These are phyloP conservation scores for Kazachstania viticola DNA, from an alignment of 805 yeast species.

Conservation along the genomic window DNA sequence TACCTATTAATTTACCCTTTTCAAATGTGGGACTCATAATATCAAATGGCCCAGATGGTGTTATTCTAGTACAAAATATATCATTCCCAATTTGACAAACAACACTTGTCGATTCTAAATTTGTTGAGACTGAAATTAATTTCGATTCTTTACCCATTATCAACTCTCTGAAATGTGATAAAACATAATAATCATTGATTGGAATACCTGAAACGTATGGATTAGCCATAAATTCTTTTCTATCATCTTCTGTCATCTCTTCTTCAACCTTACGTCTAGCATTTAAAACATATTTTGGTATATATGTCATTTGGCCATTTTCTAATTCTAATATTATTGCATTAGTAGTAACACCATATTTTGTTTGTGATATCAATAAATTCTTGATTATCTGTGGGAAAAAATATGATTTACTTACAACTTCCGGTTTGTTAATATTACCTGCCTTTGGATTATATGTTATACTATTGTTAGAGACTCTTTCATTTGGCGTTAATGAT, in stretches of 20 bases:
- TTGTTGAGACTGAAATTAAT: constrained; percentile 44
- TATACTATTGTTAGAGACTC: constrained; percentile 18
- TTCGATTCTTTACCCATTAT: constrained; percentile 20
- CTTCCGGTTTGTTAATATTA: constrained; percentile 32
- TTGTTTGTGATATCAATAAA: constrained; percentile 45
- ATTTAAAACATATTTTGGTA: constrained; percentile 62
- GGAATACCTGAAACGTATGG: constrained; percentile 58
- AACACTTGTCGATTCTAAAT: constrained; percentile 71
- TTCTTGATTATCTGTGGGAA: constrained; percentile 47
- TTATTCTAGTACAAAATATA: constrained; percentile 61
- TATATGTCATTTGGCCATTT: constrained; percentile 48
- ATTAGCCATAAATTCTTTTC: constrained; percentile 43
- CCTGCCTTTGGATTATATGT: constrained; percentile 10
- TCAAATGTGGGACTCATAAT: constrained; percentile 57
- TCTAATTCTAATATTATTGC: constrained; percentile 48
- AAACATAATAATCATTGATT: constrained; percentile 35
- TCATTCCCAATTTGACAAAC: constrained; percentile 60
- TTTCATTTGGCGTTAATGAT: constrained; percentile 41
- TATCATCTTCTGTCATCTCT: constrained; percentile 39
- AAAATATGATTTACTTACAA: constrained; percentile 44
- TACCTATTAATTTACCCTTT: constrained; percentile 46
- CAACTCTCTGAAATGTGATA: constrained; percentile 42
- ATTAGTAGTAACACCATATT: constrained; percentile 56
- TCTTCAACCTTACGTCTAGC: constrained; percentile 57
- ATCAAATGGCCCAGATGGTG: constrained; percentile 82